Base-by-base conservation (phyloP, 768 basidiomycete genomes). In the Pluteus cervinus region DNA sequence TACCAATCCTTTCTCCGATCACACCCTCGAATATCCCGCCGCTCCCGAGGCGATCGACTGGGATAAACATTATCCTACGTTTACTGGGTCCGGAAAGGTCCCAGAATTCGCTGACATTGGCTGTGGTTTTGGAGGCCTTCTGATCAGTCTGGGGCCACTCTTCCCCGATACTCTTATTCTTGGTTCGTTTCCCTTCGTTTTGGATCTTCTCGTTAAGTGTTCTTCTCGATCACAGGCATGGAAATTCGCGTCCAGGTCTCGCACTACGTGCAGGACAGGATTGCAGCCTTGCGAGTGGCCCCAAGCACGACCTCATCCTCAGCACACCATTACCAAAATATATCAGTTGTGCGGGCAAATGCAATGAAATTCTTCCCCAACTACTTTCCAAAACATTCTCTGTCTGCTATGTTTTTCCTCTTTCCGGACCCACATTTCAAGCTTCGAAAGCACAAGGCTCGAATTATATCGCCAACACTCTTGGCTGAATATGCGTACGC, bases 351-450 rank as follows among this genome's bases (percentile, higher is more conserved):
- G 45, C 82, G 96, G 34, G 93, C 88, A 10, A 99, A 99, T 57
- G 86, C 91, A 32, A 97, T 97, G 93, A 98, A 98, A 64, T 97
- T 98, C 60, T 71, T 97, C 39, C 87, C 93, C 5, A 98, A 98
- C 61, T 97, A 91, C 61, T 96, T 99, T 60, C 55, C 72, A 16
- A 92, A 93, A 55, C 81, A 81, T 40, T 94, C 94, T 45, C 70
- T 99, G 24, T 82, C 86, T 14, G 81, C 94, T 33, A 71, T 99
- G 34, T 99, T 99, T 66, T 98, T 99, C 69, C 76, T 98, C 41
- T 99, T 98, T 63, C 96, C 96, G 28, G 96, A 99, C 61, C 96
- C 96, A 0, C 96, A 98, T 59, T 99, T 99, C 76, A 98, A 99
- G 60, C 73, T 77, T 7, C 81, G 93, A 51, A 99, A 99, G 60